Evolutionary conservation across 1,139 yeast genomes (phyloP), one percentile per base, ranked within the genome.

Genomic region (Yamadazyma atlantica): DNA sequence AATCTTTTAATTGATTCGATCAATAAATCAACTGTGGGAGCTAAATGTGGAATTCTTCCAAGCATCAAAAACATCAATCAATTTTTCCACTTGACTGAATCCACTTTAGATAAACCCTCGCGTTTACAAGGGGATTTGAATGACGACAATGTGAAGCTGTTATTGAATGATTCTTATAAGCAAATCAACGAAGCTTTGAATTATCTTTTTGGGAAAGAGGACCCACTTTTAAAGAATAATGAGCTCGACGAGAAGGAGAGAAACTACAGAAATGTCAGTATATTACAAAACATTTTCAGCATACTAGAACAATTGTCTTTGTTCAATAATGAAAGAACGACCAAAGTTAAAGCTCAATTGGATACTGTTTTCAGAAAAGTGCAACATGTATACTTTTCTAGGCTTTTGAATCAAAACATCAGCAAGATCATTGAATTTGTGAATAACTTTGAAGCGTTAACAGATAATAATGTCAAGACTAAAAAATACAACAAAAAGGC

Each of bases 361-460:
- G 69, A 65, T 4, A 45, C 58, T 3, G 80, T 82, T 38, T 78
- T 84, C 36, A 63, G 59, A 22, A 65, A 63, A 36, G 68, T 82
- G 8, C 64, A 64, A 45, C 55, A 50, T 4, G 51, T 50, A 10
- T 70, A 70, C 44, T 68, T 83, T 47, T 72, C 72, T 48, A 73
- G 74, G 40, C 73, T 80, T 18, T 45, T 71, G 28, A 55, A 53
- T 32, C 65, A 66, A 40, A 58, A 60, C 37, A 52, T 86, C 55
- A 94, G 88, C 4, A 83, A 80, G 53, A 60, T 85, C 39, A 65
- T 75, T 25, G 81, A 80, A 22, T 83, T 85, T 55, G 76, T 88
- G 4, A 73, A 73, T 33, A 87, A 82, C 32, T 78, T 84, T 35
- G 83, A 82, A 39, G 70, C 75, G 2, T 58, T 80, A 18, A 56